phyloP scores from a whole-genome alignment of 305 asterid genomes.

The Fraxinus xanthoxyloides region DNA sequence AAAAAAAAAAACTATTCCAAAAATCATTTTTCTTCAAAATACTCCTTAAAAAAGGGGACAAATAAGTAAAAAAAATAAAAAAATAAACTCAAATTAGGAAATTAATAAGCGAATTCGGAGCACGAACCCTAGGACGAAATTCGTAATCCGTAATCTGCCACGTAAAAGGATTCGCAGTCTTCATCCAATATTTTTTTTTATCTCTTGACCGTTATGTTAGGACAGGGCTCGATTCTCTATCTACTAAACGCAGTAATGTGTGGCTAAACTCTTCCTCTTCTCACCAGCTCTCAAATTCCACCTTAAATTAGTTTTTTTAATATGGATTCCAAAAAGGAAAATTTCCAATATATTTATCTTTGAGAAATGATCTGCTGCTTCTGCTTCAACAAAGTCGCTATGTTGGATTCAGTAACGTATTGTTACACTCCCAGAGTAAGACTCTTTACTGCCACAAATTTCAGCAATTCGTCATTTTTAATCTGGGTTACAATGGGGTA shows the following conservation, averaged over 20 bases:
- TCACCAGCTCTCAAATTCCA: conserved; percentile 1
- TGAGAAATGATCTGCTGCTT: neutral
- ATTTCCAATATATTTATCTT: neutral
- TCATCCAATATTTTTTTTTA: neutral
- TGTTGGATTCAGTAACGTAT: conserved; percentile 43
- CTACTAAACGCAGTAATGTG: conserved; percentile 35
- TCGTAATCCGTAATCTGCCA: neutral
- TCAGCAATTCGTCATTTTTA: neutral
- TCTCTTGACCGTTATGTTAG: conserved; percentile 31
- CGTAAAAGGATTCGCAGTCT: neutral
- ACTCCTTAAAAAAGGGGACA: too few relatives aligned
- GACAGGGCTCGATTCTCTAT: conserved; percentile 9
- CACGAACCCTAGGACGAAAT: neutral
- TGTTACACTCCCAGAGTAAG: conserved; percentile 43
- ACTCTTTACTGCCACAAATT: neutral
- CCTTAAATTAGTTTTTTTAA: neutral
- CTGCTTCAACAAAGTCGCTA: conserved; percentile 34
- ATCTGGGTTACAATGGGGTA: neutral
- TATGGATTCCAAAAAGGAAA: neutral
- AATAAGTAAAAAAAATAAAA: too few relatives aligned
- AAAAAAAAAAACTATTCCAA: too few relatives aligned
- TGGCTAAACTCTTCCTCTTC: conserved; percentile 39
- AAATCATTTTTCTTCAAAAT: too few relatives aligned
- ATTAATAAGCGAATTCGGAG: neutral
- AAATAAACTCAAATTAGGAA: neutral